Base-by-base conservation (phyloP, 1,284 basidiomycete species). In the Heterobasidion irregulare region DNA sequence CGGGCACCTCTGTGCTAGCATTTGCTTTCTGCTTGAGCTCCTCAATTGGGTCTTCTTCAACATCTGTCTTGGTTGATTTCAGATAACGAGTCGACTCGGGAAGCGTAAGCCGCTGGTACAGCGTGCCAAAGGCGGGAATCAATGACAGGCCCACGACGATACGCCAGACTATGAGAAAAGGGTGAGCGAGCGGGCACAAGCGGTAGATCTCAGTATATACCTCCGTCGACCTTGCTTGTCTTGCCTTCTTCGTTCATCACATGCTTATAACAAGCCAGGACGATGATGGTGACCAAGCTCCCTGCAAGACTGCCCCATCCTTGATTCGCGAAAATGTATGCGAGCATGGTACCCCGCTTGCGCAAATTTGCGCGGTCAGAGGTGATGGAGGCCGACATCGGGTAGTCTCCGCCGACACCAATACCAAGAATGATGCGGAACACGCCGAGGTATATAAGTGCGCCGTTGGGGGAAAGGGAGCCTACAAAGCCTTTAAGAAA, bases 371-470 rank as follows among this genome's bases (percentile, higher is more conserved):
- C 75, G 18, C 86, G 79, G 63, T 92, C 89, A n/a, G 76, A 78
- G 2, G 83, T 79, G 56, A 87, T 72, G n/a, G 79, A 79, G 2
- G 85, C 84, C 7, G 78, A 82, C 84, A 91, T 86, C 12, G 89
- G 89, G 66, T 92, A 92, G 69, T 93, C 90, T 32, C 88, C 90
- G 32, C 90, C 90, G 6, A 92, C 86, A 36, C 86, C 87, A 16
- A 89, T 71, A 0, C 86, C 87, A 49, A 89, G 80, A 16, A 91
- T 65, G 55, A 89, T 86, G 34, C 89, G 83, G 68, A 80, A 90
- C 9, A 81, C 66, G 26, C 73, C 75, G 9, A 88, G 71, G 65
- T 84, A 89, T 58, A 86, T 78, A 54, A 88, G 71, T 18, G 67
- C 72, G 16, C 67, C 60, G 43, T 77, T 64, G 6, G 84, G 76